Conservation (phyloP, 495 filamentous ascomycete genomes). For the Amphirosellinia nigrospora region DNA sequence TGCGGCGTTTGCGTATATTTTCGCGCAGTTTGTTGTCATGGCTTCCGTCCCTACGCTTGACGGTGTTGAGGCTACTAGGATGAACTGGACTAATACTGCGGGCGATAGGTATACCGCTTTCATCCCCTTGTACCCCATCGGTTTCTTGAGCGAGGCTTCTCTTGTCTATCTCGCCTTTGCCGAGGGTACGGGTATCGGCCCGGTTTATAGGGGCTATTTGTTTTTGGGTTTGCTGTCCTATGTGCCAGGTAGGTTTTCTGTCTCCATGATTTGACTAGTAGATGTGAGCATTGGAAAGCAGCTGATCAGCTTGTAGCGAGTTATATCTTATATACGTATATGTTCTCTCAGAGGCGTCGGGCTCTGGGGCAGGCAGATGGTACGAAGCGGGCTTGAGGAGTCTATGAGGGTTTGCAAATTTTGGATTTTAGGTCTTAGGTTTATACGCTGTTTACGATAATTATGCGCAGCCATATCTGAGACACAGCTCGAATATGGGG, state of each 20-base stretch:
- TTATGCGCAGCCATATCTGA: not conserved
- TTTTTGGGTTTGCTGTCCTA: slow-evolving; percentile 21
- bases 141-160: slow-evolving; percentile 18
- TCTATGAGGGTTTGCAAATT: not conserved
- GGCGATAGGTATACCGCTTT: slow-evolving; percentile 19
- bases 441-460: not conserved
- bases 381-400: not conserved
- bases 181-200: not conserved
- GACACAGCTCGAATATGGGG: not conserved
- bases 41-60: not conserved
- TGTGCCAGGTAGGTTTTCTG: slow-evolving; percentile 13
- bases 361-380: slow-evolving; percentile 1
- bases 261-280: not conserved
- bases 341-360: slow-evolving; percentile 16
- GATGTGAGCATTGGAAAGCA: not conserved
- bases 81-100: not conserved
- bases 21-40: not conserved
- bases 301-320: slow-evolving; percentile 11
- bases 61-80: not conserved
- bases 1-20: not conserved
- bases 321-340: slow-evolving; percentile 23
- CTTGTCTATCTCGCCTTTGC: slow-evolving; percentile 22
- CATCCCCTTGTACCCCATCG: slow-evolving; percentile 22
- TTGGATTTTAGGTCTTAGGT: not conserved
- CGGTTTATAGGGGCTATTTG: slow-evolving; percentile 12